phyloP scores from a whole-genome alignment of 2,329 filamentous ascomycete species.

The Xylariaceae sp. region DNA sequence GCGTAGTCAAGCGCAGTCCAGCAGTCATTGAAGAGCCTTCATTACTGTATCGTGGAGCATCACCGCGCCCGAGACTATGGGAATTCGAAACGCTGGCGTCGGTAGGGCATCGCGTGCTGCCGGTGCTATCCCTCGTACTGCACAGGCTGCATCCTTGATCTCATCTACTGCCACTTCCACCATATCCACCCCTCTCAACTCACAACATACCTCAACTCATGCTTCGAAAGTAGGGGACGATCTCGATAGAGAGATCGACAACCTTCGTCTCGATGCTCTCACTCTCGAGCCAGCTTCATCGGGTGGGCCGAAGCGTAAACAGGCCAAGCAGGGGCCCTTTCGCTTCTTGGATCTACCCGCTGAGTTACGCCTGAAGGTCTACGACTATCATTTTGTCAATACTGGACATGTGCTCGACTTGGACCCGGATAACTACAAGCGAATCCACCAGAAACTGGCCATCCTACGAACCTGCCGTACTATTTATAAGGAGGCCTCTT shows the following conservation, averaged over 20 bases:
- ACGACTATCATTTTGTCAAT: conserved; percentile 56
- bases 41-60: background rate
- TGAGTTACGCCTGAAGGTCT: conserved; percentile 66
- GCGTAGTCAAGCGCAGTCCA: conserved; percentile 1
- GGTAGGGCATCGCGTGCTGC: conserved; percentile 33
- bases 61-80: conserved; percentile 19
- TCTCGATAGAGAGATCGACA: conserved; percentile 36
- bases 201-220: conserved; percentile 35
- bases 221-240: conserved; percentile 38
- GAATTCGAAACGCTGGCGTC: conserved; percentile 24
- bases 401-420: conserved; percentile 57
- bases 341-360: conserved; percentile 62
- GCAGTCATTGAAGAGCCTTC: conserved; percentile 4
- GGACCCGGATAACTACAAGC: conserved; percentile 59
- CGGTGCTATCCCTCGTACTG: conserved; percentile 24
- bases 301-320: conserved; percentile 29
- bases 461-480: conserved; percentile 57
- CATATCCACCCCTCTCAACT: conserved; percentile 35
- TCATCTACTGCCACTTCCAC: conserved; percentile 28
- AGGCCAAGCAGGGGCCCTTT: conserved; percentile 44
- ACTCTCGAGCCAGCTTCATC: conserved; percentile 36
- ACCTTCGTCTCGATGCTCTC: conserved; percentile 40
- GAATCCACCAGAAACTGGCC: conserved; percentile 53
- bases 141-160: conserved; percentile 21
- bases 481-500: conserved; percentile 58